Conservation (phyloP, 2,329 filamentous ascomycete genomes). For the Pseudopithomyces chartarum region DNA sequence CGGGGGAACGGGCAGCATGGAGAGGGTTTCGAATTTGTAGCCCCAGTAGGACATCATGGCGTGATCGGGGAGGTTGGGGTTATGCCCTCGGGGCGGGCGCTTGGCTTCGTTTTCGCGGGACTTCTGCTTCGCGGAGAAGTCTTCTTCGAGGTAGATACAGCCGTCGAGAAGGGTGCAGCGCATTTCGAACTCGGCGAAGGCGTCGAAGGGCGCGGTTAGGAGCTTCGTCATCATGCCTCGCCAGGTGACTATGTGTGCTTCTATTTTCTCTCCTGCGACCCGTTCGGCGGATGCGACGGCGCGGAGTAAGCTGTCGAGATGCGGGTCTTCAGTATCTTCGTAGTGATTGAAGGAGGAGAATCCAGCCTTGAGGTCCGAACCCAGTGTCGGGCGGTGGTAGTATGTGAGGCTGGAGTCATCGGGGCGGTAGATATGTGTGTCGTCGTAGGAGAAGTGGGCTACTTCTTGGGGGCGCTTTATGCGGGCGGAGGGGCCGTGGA, state of each 20-base stretch:
- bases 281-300: slow-evolving; percentile 77
- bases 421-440: slow-evolving; percentile 74
- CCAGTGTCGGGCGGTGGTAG: slow-evolving; percentile 79
- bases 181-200: slow-evolving; percentile 87
- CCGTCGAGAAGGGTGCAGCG: slow-evolving; percentile 92
- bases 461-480: slow-evolving; percentile 70
- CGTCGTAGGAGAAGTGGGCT: slow-evolving; percentile 90
- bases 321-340: slow-evolving; percentile 82
- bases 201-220: slow-evolving; percentile 81
- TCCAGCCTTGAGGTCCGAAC: slow-evolving; percentile 76
- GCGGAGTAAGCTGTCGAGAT: slow-evolving; percentile 81
- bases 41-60: slow-evolving; percentile 95
- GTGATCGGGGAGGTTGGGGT: slow-evolving; percentile 65
- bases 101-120: slow-evolving; percentile 56
- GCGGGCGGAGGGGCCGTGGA: slow-evolving; percentile 38
- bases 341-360: slow-evolving; percentile 83
- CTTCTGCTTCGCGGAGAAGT: slow-evolving; percentile 73
- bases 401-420: slow-evolving; percentile 83
- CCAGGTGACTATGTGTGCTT: slow-evolving; percentile 88
- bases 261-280: slow-evolving; percentile 67
- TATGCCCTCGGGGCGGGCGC: slow-evolving; percentile 32
- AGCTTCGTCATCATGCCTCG: slow-evolving; percentile 99
- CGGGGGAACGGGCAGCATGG: slow-evolving; percentile 77
- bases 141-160: slow-evolving; percentile 83
- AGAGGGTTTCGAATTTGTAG: slow-evolving; percentile 94